Conservation (phyloP, 208 protist genomes). For the Novymonas esmeraldas region DNA sequence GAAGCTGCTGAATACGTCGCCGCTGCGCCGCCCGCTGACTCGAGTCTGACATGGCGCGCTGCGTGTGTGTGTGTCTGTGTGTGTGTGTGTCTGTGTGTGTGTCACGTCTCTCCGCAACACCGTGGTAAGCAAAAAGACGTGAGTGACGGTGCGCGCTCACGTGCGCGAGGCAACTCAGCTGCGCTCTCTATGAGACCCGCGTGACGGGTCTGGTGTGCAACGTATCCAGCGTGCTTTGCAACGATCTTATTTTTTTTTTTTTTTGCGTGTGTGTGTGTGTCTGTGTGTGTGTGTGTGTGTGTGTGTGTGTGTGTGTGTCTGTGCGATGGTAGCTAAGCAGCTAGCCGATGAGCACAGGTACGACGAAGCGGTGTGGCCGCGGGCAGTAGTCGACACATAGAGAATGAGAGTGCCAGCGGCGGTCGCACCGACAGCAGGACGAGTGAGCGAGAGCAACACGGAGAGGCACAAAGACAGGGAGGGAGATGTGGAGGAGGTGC, state of each 20-base stretch:
- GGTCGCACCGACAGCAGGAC: no score
- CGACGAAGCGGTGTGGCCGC: no score
- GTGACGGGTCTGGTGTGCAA: no score
- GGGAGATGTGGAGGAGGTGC: no score
- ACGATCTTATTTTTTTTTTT: neutral
- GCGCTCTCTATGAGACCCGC: no score
- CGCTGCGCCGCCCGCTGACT: slow-evolving; percentile 26
- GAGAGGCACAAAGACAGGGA: no score
- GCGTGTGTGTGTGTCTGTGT: neutral
- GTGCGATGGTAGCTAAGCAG: neutral
- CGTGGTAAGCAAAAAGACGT: neutral
- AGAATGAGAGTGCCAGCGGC: no score
- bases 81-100: neutral
- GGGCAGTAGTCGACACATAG: no score
- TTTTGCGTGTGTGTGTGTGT: slow-evolving; percentile 2
- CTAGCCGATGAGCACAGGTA: neutral
- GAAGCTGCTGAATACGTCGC: slow-evolving; percentile 76
- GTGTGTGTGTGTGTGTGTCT: neutral
- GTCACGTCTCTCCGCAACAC: neutral
- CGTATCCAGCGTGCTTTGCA: neutral
- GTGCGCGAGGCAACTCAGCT: no score
- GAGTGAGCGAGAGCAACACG: no score
- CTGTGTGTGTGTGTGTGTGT: neutral
- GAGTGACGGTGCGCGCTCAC: no score
- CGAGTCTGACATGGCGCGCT: slow-evolving; percentile 10